Evolutionary conservation across 192 early-diverging fungal genomes (phyloP), one percentile per base, ranked within the genome.

Genomic region (Backusella circina): DNA sequence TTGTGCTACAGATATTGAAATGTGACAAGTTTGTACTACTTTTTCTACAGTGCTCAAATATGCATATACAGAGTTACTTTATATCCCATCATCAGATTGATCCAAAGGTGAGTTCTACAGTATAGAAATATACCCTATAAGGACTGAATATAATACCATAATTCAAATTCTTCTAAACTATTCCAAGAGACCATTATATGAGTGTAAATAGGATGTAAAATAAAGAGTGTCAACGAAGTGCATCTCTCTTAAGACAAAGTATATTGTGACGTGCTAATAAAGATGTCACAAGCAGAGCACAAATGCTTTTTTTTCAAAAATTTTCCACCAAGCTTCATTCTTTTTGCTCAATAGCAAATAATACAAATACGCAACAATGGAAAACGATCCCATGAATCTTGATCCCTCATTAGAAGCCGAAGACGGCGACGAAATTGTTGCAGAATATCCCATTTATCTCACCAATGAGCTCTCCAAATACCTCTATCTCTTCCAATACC

Each of bases 401-500:
- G 54, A 61, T 61, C 54, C 54, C 13, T 28, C 54, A 61, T 61
- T 61, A 61, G 54, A 61, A 61, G 26, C 54, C 54, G 54, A 85
- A 18, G 85, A 86, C 31, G 89, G 90, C 65, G 91, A 93, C 57
- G 88, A 91, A 69, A 77, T 95, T 32, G 74, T 93, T 33, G 88
- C 87, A 15, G 92, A 95, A 76, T 88, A 95, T 50, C 93, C 93
- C 13, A 91, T 99, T 1, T 98, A 86, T 76, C 80, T 97, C 21
- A 89, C 95, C 3, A 85, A 89, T 35, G 73, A 88, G 50, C 83
- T 97, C 0, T 81, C 86, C 10, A 87, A 92, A 65, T 78, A 89
- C 75, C 86, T 99, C 13, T 90, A 93, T 67, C 79, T 97, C 21
- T 85, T 96, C 32, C 96, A 98, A 82, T 96, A 92, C 73, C 97